A percentile compares a stretch with the other conserved stretches of the same genome.
phyloP scores from a whole-genome alignment of 306 rosid species.

The Castanea sativa region DNA sequence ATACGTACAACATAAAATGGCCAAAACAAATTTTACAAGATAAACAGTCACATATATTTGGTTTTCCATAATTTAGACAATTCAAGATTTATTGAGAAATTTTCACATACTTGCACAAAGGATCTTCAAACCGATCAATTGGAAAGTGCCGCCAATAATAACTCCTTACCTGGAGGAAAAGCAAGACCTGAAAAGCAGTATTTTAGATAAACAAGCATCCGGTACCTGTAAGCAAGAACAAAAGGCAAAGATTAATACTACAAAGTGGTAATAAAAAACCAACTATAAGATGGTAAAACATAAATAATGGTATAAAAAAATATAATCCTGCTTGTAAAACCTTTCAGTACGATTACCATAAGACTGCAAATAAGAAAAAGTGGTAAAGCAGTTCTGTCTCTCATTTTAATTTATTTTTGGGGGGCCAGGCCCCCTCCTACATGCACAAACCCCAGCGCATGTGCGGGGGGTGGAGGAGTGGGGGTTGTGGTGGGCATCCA shows the following conservation, averaged over 20 bases:
- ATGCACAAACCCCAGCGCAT: no score
- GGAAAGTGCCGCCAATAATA: background rate
- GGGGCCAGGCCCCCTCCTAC: no score
- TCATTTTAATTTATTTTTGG: no score
- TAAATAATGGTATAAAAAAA: background rate
- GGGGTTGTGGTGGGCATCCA: no score
- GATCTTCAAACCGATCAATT: background rate
- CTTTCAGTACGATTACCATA: background rate
- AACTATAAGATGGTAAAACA: conserved; percentile 15
- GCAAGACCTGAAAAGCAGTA: conserved; percentile 95
- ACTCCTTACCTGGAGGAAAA: conserved; percentile 88
- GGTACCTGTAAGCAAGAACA: conserved; percentile 55
- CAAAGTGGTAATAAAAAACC: conserved; percentile 21
- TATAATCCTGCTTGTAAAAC: background rate
- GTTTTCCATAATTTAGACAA: background rate
- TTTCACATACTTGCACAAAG: background rate
- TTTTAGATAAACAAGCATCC: conserved; percentile 91
- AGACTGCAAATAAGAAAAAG: background rate
- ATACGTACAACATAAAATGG: background rate
- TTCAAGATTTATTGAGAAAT: background rate
- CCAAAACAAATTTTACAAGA: background rate
- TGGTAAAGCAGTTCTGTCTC: background rate
- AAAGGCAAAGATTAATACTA: conserved; percentile 15
- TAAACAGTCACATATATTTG: background rate
- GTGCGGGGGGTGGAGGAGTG: no score